phyloP scores from a whole-genome alignment of 2,329 filamentous ascomycete species.

The Diplodia sapinea region DNA sequence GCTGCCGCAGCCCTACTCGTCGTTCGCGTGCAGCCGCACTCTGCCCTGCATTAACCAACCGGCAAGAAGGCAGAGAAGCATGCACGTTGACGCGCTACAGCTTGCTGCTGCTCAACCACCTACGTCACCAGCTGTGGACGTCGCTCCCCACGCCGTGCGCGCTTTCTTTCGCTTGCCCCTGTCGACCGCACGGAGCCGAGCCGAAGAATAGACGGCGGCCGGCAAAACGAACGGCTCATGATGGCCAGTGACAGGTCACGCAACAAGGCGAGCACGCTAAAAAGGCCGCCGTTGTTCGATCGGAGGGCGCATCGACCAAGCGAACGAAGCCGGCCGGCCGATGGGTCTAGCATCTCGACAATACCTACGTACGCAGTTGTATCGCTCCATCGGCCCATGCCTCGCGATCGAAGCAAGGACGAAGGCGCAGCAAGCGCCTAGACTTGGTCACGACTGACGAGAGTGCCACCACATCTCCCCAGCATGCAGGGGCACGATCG shows the following conservation, averaged over 20 bases:
- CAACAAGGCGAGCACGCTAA: neutral
- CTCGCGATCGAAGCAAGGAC: neutral
- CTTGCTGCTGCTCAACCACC: neutral
- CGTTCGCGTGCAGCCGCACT: neutral
- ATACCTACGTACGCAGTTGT: neutral
- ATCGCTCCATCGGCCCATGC: neutral
- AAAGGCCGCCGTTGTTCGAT: neutral
- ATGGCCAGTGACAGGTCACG: neutral
- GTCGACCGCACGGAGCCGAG: neutral
- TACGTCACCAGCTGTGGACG: conserved; percentile 2
- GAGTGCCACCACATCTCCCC: neutral
- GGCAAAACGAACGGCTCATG: too few relatives aligned
- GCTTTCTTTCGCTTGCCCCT: neutral
- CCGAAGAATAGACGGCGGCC: neutral
- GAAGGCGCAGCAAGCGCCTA: neutral
- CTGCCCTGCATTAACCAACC: neutral
- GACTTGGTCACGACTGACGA: neutral
- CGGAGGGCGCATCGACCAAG: too few relatives aligned
- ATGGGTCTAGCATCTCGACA: neutral
- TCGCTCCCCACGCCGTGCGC: too few relatives aligned
- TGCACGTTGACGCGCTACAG: neutral
- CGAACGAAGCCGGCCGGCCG: neutral
- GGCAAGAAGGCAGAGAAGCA: neutral
- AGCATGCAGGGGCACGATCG: neutral
- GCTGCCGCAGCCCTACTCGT: neutral